These are phyloP conservation scores for Misopates orontium DNA, from an alignment of 257 asterid species.

Conservation along the genomic window DNA sequence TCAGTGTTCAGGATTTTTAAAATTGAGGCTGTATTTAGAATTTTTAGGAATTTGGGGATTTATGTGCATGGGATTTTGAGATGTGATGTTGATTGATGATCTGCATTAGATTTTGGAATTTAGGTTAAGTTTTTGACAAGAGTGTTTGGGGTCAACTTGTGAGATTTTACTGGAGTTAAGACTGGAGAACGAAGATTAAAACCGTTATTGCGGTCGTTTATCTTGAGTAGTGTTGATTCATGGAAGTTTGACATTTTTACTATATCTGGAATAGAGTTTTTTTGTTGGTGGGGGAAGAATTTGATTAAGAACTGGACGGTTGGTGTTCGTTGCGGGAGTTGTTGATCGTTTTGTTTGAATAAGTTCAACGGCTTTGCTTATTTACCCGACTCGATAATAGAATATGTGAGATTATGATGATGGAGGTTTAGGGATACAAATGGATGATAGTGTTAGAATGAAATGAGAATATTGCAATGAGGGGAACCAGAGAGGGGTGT, in stretches of 20 bases:
- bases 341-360: conserved; percentile 23
- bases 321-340: conserved; percentile 12
- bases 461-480: conserved; percentile 64
- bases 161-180: conserved; percentile 24
- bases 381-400: conserved; percentile 23
- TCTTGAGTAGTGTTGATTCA: conserved; percentile 11
- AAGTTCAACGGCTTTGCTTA: conserved; percentile 15
- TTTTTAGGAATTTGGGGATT: conserved; percentile 8
- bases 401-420: not conserved
- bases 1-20: conserved; percentile 22
- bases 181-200: too few species aligned
- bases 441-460: conserved; percentile 41
- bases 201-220: conserved; percentile 8
- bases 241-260: not conserved
- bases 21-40: conserved; percentile 14
- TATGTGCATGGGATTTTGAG: conserved; percentile 14
- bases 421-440: conserved; percentile 28
- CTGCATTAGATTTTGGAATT: conserved; percentile 18
- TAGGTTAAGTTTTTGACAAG: conserved; percentile 21
- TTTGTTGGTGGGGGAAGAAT: not conserved
- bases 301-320: conserved; percentile 6
- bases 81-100: not conserved
- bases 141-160: not conserved
- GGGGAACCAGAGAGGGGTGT: conserved; percentile 35
- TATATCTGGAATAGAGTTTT: conserved; percentile 8